Evolutionary conservation across 768 basidiomycete species (phyloP).

Genomic region (Amanita phalloides): DNA sequence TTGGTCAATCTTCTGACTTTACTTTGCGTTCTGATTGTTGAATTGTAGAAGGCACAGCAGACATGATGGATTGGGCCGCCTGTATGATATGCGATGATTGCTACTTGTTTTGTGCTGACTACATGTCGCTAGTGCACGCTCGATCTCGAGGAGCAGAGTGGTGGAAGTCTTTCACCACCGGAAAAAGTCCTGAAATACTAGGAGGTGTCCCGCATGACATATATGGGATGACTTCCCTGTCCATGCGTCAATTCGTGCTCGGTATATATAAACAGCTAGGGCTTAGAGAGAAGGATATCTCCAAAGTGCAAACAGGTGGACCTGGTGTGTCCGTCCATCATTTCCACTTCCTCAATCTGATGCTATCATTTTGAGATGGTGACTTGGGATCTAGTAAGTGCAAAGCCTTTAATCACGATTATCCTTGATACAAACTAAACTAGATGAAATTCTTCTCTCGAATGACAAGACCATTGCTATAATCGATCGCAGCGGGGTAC

Average conservation of each 20-base stretch:
- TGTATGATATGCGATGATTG: slow-evolving; percentile 29
- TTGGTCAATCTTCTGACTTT: slow-evolving; percentile 9
- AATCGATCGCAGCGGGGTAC: slow-evolving; percentile 94
- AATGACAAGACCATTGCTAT: slow-evolving; percentile 93
- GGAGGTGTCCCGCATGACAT: slow-evolving; percentile 88
- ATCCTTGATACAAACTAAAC: slow-evolving; percentile 3
- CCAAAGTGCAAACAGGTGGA: slow-evolving; percentile 96
- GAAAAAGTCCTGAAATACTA: slow-evolving; percentile 83
- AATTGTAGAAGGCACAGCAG: slow-evolving; percentile 78
- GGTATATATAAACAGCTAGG: slow-evolving; percentile 95
- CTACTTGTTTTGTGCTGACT: neutral
- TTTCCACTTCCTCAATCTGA: neutral
- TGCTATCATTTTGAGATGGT: slow-evolving; percentile 44
- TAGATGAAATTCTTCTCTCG: slow-evolving; percentile 91
- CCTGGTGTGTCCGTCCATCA: slow-evolving; percentile 36
- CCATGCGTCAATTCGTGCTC: slow-evolving; percentile 88
- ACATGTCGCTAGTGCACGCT: slow-evolving; percentile 58
- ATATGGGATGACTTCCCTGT: slow-evolving; percentile 91
- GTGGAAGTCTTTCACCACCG: slow-evolving; percentile 99
- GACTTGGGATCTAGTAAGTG: slow-evolving; percentile 90
- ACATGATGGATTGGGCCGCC: slow-evolving; percentile 99
- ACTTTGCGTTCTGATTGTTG: neutral
- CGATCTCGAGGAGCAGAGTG: slow-evolving; percentile 84
- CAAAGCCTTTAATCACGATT: neutral
- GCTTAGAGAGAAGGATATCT: slow-evolving; percentile 87